Conservation (phyloP, 495 filamentous ascomycete species). For the Neurospora sp. region DNA sequence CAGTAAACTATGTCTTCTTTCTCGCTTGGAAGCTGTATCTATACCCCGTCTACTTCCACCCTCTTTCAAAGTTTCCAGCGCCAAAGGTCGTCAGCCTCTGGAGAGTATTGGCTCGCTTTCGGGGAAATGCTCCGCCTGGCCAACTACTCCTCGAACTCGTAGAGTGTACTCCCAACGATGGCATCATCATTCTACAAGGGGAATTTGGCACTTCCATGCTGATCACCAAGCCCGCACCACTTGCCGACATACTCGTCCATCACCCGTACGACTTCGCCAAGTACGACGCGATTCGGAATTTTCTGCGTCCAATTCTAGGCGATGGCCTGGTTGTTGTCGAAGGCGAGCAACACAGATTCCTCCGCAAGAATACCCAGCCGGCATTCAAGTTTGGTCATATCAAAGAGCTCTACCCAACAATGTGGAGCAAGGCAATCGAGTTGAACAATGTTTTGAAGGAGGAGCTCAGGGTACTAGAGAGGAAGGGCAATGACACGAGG, state of each 20-base stretch:
- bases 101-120: background rate
- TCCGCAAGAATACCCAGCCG: conserved; percentile 69
- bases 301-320: conserved; percentile 57
- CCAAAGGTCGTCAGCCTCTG: conserved; percentile 1
- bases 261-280: conserved; percentile 73
- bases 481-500: conserved; percentile 32
- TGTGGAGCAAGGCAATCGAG: conserved; percentile 59
- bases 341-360: conserved; percentile 71
- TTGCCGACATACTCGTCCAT: conserved; percentile 53
- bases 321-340: conserved; percentile 70
- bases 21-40: conserved; percentile 2
- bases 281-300: conserved; percentile 43
- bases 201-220: conserved; percentile 52
- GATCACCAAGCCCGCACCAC: conserved; percentile 48
- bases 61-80: conserved; percentile 3
- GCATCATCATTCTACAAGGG: conserved; percentile 60
- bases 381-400: conserved; percentile 81
- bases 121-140: conserved; percentile 21
- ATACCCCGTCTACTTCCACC: conserved; percentile 2
- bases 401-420: conserved; percentile 72
- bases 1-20: background rate
- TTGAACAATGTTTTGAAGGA: conserved; percentile 5
- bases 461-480: conserved; percentile 19
- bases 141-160: conserved; percentile 25
- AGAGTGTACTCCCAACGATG: conserved; percentile 58